These are phyloP conservation scores for Cyclotella sp. DNA, from an alignment of 108 stramenopile genomes.

Conservation along the genomic window DNA sequence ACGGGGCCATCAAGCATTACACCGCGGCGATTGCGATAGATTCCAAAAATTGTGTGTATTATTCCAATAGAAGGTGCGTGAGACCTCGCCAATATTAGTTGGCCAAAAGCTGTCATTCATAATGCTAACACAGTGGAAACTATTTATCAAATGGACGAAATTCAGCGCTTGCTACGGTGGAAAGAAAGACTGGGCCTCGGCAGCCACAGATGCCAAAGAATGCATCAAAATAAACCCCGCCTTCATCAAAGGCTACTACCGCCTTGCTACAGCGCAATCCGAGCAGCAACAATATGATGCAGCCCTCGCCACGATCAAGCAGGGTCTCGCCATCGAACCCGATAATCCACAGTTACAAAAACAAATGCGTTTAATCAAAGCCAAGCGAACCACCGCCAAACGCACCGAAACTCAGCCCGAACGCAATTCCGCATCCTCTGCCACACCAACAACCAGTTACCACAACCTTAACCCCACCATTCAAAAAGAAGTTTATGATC, in stretches of 20 bases:
- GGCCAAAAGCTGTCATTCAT: not conserved
- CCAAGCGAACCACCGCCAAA: slow-evolving; percentile 51
- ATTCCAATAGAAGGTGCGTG: slow-evolving; percentile 88
- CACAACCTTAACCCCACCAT: slow-evolving; percentile 51
- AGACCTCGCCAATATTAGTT: not conserved
- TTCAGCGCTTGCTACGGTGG: slow-evolving; percentile 86
- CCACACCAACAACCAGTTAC: slow-evolving; percentile 23
- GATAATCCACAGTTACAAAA: slow-evolving; percentile 83
- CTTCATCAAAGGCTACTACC: slow-evolving; percentile 94
- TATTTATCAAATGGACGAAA: not conserved
- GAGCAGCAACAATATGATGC: slow-evolving; percentile 79
- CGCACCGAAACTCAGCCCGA: slow-evolving; percentile 36
- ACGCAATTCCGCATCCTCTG: slow-evolving; percentile 20
- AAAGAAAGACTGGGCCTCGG: slow-evolving; percentile 69
- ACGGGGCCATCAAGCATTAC: slow-evolving; percentile 87
- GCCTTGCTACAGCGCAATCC: slow-evolving; percentile 84
- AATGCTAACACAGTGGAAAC: not conserved
- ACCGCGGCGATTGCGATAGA: slow-evolving; percentile 89
- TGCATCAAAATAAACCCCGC: slow-evolving; percentile 87
- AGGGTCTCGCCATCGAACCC: slow-evolving; percentile 80
- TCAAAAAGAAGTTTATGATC: slow-evolving; percentile 79
- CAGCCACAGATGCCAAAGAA: slow-evolving; percentile 87
- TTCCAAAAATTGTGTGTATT: slow-evolving; percentile 89
- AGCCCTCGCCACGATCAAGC: slow-evolving; percentile 79
- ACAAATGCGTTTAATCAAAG: slow-evolving; percentile 70